These are phyloP conservation scores for Fragaria ananassa DNA, from an alignment of 306 rosid species.

Conservation along the genomic window DNA sequence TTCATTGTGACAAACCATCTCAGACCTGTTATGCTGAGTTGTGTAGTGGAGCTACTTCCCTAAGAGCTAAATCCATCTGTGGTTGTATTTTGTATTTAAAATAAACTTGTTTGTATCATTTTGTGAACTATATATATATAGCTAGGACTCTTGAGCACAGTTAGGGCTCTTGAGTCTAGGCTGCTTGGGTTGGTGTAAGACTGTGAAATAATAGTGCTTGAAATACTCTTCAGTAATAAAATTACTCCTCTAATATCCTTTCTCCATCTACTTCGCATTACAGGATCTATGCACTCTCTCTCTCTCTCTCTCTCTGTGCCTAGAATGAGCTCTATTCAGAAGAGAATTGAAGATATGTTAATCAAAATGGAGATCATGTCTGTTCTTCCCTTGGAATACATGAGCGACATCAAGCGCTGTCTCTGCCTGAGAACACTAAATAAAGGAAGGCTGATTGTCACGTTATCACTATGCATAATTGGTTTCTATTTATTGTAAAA, in stretches of 20 bases:
- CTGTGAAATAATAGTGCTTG: slow-evolving; percentile 5
- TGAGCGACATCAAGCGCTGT: no score
- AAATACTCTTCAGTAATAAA: neutral
- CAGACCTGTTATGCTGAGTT: slow-evolving; percentile 1
- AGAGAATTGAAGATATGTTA: no score
- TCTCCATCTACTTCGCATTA: neutral
- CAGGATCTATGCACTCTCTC: neutral
- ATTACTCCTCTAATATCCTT: neutral
- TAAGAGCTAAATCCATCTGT: neutral
- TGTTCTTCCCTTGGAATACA: no score
- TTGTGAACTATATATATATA: neutral
- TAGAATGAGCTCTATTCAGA: no score
- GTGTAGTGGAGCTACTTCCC: neutral
- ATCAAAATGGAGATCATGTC: no score
- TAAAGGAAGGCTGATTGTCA: no score
- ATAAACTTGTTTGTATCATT: slow-evolving; percentile 7
- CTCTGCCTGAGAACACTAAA: no score
- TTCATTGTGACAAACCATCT: neutral
- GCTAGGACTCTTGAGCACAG: slow-evolving; percentile 2
- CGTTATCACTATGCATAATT: no score
- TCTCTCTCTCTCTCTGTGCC: no score
- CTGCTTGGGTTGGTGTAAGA: neutral
- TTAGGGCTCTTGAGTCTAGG: neutral
- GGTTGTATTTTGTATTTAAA: neutral
- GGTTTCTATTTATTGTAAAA: no score